Percentiles rank a stretch among this genome's conserved stretches.
phyloP scores from a whole-genome alignment of 1,139 yeast species.

The Arxiozyma slooffiae region DNA sequence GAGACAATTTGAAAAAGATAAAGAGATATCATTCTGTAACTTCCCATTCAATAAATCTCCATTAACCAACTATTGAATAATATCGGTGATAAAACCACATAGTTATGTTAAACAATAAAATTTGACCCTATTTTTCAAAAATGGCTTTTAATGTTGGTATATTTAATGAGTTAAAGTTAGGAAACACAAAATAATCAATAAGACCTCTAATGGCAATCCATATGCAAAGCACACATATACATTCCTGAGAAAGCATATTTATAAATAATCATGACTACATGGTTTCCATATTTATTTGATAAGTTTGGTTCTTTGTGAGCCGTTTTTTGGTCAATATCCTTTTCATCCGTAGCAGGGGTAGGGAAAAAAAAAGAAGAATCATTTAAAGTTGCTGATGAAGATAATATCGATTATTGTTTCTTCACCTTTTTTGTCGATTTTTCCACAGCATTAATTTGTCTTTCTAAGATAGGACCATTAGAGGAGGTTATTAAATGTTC shows the following conservation, averaged over 20 bases:
- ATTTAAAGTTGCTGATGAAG: not conserved
- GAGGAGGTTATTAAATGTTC: constrained; percentile 8
- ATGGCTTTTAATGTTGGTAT: constrained; percentile 36
- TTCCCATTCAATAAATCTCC: constrained; percentile 44
- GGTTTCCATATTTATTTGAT: not conserved
- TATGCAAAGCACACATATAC: constrained; percentile 12
- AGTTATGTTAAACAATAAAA: constrained; percentile 54
- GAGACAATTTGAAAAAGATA: constrained; percentile 43
- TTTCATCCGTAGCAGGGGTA: not conserved
- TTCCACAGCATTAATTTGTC: constrained; percentile 8
- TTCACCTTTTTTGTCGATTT: constrained; percentile 4
- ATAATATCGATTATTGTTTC: not conserved
- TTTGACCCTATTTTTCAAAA: constrained; percentile 43
- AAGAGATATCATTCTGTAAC: constrained; percentile 51
- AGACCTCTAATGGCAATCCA: constrained; percentile 8
- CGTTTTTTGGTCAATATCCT: not conserved
- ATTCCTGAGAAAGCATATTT: constrained; percentile 10
- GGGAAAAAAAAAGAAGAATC: not conserved
- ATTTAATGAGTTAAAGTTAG: constrained; percentile 5
- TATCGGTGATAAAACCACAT: constrained; percentile 59
- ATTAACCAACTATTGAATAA: constrained; percentile 44
- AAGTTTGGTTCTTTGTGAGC: not conserved
- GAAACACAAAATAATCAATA: constrained; percentile 8
- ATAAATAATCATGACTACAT: not conserved
- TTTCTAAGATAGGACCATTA: constrained; percentile 11